phyloP scores from a whole-genome alignment of 2,329 filamentous ascomycete species.

The Cladorrhinum sp. region DNA sequence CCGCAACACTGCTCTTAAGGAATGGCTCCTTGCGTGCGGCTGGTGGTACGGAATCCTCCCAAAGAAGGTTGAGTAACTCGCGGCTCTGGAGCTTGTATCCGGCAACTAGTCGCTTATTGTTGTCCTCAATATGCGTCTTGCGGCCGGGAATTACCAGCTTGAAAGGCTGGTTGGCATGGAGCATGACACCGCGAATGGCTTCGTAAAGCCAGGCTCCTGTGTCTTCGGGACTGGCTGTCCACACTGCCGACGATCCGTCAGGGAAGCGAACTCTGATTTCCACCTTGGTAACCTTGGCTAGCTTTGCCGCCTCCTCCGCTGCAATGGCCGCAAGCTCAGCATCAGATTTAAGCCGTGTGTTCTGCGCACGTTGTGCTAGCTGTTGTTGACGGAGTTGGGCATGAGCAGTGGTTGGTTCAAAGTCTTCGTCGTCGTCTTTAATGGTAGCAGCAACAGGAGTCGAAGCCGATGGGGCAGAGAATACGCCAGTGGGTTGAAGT shows the following conservation, averaged over 20 bases:
- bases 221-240: slow-evolving; percentile 64
- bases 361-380: slow-evolving; percentile 60
- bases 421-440: slow-evolving; percentile 69
- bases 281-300: slow-evolving; percentile 65
- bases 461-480: slow-evolving; percentile 68
- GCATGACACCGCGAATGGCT: slow-evolving; percentile 71
- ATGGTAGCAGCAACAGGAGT: slow-evolving; percentile 72
- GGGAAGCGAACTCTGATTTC: slow-evolving; percentile 82
- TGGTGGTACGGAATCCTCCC: slow-evolving; percentile 62
- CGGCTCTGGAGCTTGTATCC: slow-evolving; percentile 68
- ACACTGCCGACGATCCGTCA: slow-evolving; percentile 75
- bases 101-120: slow-evolving; percentile 59
- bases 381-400: slow-evolving; percentile 71
- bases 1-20: slow-evolving; percentile 55
- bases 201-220: slow-evolving; percentile 70
- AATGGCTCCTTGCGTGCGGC: slow-evolving; percentile 55
- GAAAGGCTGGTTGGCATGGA: slow-evolving; percentile 63
- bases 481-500: slow-evolving; percentile 64
- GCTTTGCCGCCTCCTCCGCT: slow-evolving; percentile 60
- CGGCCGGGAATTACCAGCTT: slow-evolving; percentile 61
- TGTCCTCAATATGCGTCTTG: slow-evolving; percentile 47
- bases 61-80: slow-evolving; percentile 73
- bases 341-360: slow-evolving; percentile 78
- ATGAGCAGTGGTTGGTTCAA: slow-evolving; percentile 70
- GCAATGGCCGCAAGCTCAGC: slow-evolving; percentile 72